Percentiles rank a stretch among this genome's conserved stretches.
These are phyloP conservation scores for Penicillium fuscoglaucum DNA, from an alignment of 2,329 filamentous ascomycete genomes.

Conservation along the genomic window DNA sequence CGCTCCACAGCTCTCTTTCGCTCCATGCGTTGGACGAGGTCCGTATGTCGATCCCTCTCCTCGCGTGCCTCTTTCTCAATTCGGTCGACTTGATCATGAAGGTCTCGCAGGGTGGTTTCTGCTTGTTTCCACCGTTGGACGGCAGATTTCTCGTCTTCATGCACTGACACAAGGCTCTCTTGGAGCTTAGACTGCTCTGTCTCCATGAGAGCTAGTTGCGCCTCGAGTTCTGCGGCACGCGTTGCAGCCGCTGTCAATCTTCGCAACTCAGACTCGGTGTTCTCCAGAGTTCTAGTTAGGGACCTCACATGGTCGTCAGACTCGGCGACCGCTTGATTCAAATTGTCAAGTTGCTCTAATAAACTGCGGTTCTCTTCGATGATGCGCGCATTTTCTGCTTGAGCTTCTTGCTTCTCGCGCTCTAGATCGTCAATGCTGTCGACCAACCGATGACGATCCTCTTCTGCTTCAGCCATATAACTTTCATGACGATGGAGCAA, in stretches of 20 bases:
- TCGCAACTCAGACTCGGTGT: slow-evolving; percentile 74
- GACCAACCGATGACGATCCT: slow-evolving; percentile 73
- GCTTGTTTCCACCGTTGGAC: slow-evolving; percentile 82
- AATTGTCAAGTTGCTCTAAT: slow-evolving; percentile 76
- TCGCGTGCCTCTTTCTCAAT: slow-evolving; percentile 82
- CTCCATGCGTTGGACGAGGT: slow-evolving; percentile 81
- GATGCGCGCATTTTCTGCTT: slow-evolving; percentile 72
- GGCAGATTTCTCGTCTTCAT: slow-evolving; percentile 75
- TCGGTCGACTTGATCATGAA: slow-evolving; percentile 84
- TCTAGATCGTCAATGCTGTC: slow-evolving; percentile 75
- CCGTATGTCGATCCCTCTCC: slow-evolving; percentile 77
- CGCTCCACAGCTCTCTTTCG: slow-evolving; percentile 77
- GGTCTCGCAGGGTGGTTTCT: slow-evolving; percentile 71
- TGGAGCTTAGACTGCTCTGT: slow-evolving; percentile 75
- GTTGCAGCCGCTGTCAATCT: slow-evolving; percentile 71
- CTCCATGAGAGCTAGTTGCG: slow-evolving; percentile 76
- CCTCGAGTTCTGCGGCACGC: slow-evolving; percentile 75
- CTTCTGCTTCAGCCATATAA: slow-evolving; percentile 89
- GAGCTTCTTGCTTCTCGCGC: slow-evolving; percentile 68
- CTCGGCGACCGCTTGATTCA: slow-evolving; percentile 76
- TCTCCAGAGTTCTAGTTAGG: slow-evolving; percentile 73
- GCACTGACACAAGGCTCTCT: slow-evolving; percentile 63
- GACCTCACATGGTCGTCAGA: slow-evolving; percentile 78
- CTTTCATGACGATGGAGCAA: slow-evolving; percentile 88
- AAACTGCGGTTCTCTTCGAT: slow-evolving; percentile 81